A percentile compares a stretch with the other conserved stretches of the same genome.
These are phyloP conservation scores for Pigoraptor vietnamica DNA, from an alignment of 78 protist species.

Conservation along the genomic window DNA sequence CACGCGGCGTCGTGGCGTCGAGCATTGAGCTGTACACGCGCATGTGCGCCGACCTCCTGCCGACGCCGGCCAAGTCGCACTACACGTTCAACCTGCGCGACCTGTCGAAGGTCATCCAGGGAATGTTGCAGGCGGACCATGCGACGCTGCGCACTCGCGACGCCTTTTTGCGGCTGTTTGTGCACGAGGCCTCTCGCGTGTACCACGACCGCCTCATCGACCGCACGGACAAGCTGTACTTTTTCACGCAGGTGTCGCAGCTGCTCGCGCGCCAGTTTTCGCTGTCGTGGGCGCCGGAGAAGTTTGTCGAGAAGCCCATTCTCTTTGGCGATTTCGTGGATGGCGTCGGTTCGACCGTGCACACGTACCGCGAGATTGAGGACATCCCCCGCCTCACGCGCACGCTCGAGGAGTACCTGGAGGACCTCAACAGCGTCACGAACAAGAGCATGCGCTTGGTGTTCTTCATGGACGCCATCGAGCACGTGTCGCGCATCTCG, in stretches of 20 bases:
- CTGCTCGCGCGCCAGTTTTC: background rate
- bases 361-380: background rate
- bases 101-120: conserved; percentile 65
- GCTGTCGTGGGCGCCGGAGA: background rate
- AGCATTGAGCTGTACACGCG: background rate
- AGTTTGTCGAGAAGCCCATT: background rate
- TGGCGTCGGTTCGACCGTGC: conserved; percentile 4
- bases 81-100: conserved; percentile 84
- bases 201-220: conserved; percentile 25
- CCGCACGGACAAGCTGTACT: conserved; percentile 24
- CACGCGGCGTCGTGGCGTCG: background rate
- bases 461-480: conserved; percentile 72
- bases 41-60: background rate
- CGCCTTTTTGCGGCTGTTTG: conserved; percentile 24
- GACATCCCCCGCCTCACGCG: conserved; percentile 28
- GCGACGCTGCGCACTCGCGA: background rate
- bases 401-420: conserved; percentile 51
- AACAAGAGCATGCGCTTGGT: conserved; percentile 71
- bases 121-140: conserved; percentile 36
- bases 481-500: conserved; percentile 73
- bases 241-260: background rate
- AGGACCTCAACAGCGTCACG: conserved; percentile 48
- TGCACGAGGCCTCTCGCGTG: conserved; percentile 27
- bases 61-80: conserved; percentile 68
- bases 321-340: conserved; percentile 49